Base-by-base conservation (phyloP, 805 yeast genomes). In the Maudiozyma pseudohumilis region DNA sequence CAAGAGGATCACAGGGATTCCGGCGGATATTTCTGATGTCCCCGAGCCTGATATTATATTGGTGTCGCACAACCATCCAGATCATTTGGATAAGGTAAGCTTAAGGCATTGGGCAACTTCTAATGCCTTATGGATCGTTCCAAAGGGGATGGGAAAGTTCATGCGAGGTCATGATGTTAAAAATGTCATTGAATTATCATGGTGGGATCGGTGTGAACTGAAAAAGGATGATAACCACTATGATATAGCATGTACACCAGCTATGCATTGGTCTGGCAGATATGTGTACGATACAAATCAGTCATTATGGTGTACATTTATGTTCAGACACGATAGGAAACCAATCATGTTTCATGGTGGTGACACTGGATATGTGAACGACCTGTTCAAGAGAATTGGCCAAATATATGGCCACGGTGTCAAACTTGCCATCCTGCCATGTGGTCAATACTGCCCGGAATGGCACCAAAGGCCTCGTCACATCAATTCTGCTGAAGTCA, bases 241-340 rank as follows among this genome's bases (percentile, higher is more conserved):
- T 64, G 87, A 84, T 47, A 66, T 89, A 13, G 88, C 84, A 1
- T 84, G 96, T 57, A 72, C 92, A 0, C 97, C 97, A 0, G 86
- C 96, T 0, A 80, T 81, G 94, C 97, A 89, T 60, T 89, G 97
- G 97, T 82, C 94, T 1, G 97, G 97, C 0, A 63, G 96, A 26
- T 71, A 72, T 24, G 59, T 88, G n/a, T 53, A 77, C 15, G 97
- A 89, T 56, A 72, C 94, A 2, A 89, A 89, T 58, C 63, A 65
- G 18, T 73, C 94, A 0, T 63, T 89, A 36, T 89, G 97, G 97
- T 84, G 95, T 49, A 85, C 96, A 0, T 89, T 80, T 51, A 52
- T 89, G 46, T 55, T 89, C 8, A 64, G 76, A 36, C 72, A 75
- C 40, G 72, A 83, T 45, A 79, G 77, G 0, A 66, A 74, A 46